Conservation (phyloP, 805 yeast species). For the Pichia pseudocactophila region DNA sequence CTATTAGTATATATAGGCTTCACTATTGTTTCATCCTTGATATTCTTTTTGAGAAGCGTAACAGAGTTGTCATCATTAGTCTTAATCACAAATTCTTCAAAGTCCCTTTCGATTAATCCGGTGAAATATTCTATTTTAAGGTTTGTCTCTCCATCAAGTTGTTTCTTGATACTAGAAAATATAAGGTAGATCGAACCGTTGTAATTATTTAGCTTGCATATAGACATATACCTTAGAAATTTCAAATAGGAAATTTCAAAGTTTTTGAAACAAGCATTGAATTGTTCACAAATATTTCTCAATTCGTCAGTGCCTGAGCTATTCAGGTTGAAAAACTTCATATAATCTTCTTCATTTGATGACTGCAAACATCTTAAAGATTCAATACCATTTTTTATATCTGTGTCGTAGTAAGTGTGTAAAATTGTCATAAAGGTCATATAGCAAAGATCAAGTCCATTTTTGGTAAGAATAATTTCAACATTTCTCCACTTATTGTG, state of each 20-base stretch:
- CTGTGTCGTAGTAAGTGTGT: conserved; percentile 7
- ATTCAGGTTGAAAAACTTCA: conserved; percentile 11
- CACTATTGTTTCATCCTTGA: conserved; percentile 13
- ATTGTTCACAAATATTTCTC: conserved; percentile 12
- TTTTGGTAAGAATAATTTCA: conserved; percentile 10
- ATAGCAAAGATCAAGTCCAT: conserved; percentile 14
- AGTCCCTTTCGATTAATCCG: conserved; percentile 7
- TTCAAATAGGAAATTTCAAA: conserved; percentile 10
- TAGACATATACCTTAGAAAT: conserved; percentile 17
- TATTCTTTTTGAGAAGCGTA: conserved; percentile 16
- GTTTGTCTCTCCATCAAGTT: not conserved
- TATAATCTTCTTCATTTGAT: conserved; percentile 9
- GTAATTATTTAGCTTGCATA: conserved; percentile 21
- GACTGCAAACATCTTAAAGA: conserved; percentile 10
- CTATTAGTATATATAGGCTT: conserved; percentile 20
- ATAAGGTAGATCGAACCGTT: conserved; percentile 22
- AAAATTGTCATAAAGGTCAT: conserved; percentile 15
- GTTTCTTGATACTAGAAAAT: conserved; percentile 13
- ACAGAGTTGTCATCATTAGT: conserved; percentile 15
- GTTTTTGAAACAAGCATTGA: conserved; percentile 19
- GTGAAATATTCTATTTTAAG: conserved; percentile 13
- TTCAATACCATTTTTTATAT: conserved; percentile 13
- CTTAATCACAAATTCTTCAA: conserved; percentile 23
- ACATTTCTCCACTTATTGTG: conserved; percentile 21
- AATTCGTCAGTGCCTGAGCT: no score